phyloP scores from a whole-genome alignment of 2,329 filamentous ascomycete genomes.

The Claviceps sp. region DNA sequence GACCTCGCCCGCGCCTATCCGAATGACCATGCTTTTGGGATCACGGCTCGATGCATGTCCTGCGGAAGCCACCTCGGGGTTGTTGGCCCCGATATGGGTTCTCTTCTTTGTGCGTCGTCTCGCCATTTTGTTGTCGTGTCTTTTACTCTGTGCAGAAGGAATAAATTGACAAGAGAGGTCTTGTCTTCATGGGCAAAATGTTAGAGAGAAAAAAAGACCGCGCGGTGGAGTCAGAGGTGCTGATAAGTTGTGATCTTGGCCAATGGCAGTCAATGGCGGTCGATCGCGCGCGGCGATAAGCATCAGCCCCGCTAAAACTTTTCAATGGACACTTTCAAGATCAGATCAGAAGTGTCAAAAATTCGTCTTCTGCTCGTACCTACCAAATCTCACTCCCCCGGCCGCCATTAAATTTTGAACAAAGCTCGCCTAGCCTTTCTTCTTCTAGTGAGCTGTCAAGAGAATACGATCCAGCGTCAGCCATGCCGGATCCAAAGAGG shows the following conservation, averaged over 20 bases:
- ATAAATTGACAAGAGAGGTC: background rate
- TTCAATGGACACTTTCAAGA: background rate
- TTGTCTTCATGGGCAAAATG: background rate
- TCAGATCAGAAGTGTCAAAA: background rate
- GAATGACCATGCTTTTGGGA: constrained; percentile 97
- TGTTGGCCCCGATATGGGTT: constrained; percentile 61
- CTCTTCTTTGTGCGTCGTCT: constrained; percentile 75
- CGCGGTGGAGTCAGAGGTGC: constrained; percentile 12
- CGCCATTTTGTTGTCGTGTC: constrained; percentile 46
- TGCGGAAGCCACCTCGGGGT: constrained; percentile 41
- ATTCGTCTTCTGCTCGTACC: no score
- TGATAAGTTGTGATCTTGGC: constrained; percentile 16
- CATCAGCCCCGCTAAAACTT: constrained; percentile 21
- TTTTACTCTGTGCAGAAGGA: background rate
- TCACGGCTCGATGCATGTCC: constrained; percentile 52
- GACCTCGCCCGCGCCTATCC: constrained; percentile 87
- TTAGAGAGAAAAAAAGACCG: constrained; percentile 21
- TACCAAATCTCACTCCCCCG: no score
- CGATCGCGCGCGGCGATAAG: constrained; percentile 4
- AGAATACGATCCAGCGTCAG: background rate
- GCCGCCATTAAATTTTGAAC: background rate
- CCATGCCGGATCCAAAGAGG: constrained; percentile 26
- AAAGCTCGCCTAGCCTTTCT: background rate
- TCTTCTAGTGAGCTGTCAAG: no score
- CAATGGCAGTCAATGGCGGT: background rate